phyloP scores from a whole-genome alignment of 2,329 filamentous ascomycete species.

The Colletotrichum lini region DNA sequence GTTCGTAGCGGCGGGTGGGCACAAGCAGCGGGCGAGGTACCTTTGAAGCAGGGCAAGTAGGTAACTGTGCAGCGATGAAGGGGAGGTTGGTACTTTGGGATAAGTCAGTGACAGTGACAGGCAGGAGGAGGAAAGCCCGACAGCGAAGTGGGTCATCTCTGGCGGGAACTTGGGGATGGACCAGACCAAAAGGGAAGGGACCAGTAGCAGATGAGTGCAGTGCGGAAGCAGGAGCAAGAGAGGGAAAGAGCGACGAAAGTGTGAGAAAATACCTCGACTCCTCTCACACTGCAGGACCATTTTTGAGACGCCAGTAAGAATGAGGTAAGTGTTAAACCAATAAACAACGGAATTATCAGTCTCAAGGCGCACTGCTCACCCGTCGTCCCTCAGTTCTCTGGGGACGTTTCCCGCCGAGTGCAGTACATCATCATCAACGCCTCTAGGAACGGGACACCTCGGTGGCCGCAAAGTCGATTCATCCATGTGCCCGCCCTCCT shows the following conservation, averaged over 20 bases:
- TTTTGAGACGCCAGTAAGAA: neutral
- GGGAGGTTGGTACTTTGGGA: slow-evolving; percentile 10
- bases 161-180: neutral
- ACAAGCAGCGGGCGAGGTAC: neutral
- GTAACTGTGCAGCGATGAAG: neutral
- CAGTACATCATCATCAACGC: too few relatives aligned
- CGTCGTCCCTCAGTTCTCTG: too few relatives aligned
- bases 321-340: neutral
- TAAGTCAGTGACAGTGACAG: neutral
- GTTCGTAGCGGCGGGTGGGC: slow-evolving; percentile 5
- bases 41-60: neutral
- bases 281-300: slow-evolving; percentile 16
- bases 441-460: too few relatives aligned
- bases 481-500: neutral
- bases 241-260: neutral
- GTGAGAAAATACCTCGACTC: neutral
- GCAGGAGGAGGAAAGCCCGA: neutral
- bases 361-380: neutral
- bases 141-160: slow-evolving; percentile 3
- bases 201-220: slow-evolving; percentile 5
- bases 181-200: neutral
- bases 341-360: too few relatives aligned
- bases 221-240: neutral
- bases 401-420: too few relatives aligned
- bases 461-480: neutral